Evolutionary conservation across 208 protist species (phyloP).

Genomic region (Novymonas esmeraldas): DNA sequence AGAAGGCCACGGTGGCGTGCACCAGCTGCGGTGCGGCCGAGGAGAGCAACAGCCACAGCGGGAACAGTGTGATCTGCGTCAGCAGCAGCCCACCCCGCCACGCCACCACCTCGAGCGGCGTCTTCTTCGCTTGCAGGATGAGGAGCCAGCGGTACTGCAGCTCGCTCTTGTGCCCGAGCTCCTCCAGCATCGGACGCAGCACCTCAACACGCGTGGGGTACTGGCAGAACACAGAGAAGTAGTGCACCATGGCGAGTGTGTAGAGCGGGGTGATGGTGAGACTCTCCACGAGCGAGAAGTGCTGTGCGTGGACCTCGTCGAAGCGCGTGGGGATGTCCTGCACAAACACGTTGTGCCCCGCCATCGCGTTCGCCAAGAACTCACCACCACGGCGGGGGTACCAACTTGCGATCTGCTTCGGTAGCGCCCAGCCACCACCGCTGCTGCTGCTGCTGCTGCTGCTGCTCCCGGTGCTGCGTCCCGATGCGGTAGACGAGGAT

Average conservation of each 20-base stretch:
- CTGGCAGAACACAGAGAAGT: slow-evolving; percentile 81
- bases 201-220: slow-evolving; percentile 49
- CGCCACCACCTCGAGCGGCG: slow-evolving; percentile 41
- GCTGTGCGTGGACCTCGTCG: slow-evolving; percentile 62
- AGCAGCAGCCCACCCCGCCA: slow-evolving; percentile 54
- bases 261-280: slow-evolving; percentile 74
- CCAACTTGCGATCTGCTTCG: slow-evolving; percentile 31
- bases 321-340: slow-evolving; percentile 71
- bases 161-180: slow-evolving; percentile 55
- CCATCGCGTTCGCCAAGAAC: slow-evolving; percentile 71
- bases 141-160: slow-evolving; percentile 56
- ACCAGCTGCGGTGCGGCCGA: slow-evolving; percentile 67
- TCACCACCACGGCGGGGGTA: slow-evolving; percentile 69
- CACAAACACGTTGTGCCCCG: slow-evolving; percentile 83
- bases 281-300: slow-evolving; percentile 77
- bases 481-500: too few species aligned
- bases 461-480: not conserved
- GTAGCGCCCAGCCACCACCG: slow-evolving; percentile 9
- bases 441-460: not conserved
- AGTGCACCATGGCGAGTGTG: slow-evolving; percentile 79
- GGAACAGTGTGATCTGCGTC: slow-evolving; percentile 66
- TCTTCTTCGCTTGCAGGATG: slow-evolving; percentile 46
- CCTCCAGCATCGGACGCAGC: slow-evolving; percentile 50
- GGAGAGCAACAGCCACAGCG: slow-evolving; percentile 65
- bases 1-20: slow-evolving; percentile 68